A percentile compares a stretch with the other conserved stretches of the same genome.
Evolutionary conservation across 1,284 basidiomycete genomes (phyloP).

Genomic region (Malassezia japonica): DNA sequence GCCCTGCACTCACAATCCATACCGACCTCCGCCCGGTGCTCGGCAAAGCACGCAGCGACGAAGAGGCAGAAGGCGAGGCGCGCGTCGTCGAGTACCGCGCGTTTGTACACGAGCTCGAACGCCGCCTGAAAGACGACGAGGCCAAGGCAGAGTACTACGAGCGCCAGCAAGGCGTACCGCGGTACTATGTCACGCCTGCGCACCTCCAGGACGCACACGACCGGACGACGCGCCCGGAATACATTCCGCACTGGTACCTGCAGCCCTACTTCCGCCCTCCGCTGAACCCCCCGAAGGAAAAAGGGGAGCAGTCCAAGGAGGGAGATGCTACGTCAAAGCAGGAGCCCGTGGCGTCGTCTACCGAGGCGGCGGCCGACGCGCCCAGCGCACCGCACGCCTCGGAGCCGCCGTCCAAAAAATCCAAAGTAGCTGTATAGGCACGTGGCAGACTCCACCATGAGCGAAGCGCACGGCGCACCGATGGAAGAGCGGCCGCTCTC

Average conservation of each 20-base stretch:
- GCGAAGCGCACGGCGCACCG: neutral
- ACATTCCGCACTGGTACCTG: slow-evolving; percentile 70
- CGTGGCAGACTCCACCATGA: slow-evolving; percentile 3
- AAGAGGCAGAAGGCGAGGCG: slow-evolving; percentile 54
- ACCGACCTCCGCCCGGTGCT: slow-evolving; percentile 64
- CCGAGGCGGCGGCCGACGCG: neutral
- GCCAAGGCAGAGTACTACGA: slow-evolving; percentile 14
- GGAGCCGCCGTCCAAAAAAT: neutral
- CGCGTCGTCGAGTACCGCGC: slow-evolving; percentile 55
- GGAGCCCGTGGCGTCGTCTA: neutral
- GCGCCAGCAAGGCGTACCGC: slow-evolving; percentile 16
- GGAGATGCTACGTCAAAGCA: neutral
- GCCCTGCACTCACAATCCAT: slow-evolving; percentile 63
- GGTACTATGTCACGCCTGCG: slow-evolving; percentile 16
- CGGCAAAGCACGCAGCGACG: slow-evolving; percentile 51
- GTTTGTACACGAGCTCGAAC: slow-evolving; percentile 61
- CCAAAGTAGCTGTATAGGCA: neutral
- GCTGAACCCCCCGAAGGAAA: slow-evolving; percentile 18
- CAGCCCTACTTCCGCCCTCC: slow-evolving; percentile 71
- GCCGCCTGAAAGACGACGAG: slow-evolving; percentile 53
- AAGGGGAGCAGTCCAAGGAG: neutral
- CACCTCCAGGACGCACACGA: slow-evolving; percentile 48
- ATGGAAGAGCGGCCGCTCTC: neutral
- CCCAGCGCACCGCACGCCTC: too few relatives aligned
- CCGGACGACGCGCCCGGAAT: slow-evolving; percentile 49